A percentile compares a stretch with the other conserved stretches of the same genome.
Conservation (phyloP, 2,329 filamentous ascomycete genomes). For the Colletotrichum tabaci region DNA sequence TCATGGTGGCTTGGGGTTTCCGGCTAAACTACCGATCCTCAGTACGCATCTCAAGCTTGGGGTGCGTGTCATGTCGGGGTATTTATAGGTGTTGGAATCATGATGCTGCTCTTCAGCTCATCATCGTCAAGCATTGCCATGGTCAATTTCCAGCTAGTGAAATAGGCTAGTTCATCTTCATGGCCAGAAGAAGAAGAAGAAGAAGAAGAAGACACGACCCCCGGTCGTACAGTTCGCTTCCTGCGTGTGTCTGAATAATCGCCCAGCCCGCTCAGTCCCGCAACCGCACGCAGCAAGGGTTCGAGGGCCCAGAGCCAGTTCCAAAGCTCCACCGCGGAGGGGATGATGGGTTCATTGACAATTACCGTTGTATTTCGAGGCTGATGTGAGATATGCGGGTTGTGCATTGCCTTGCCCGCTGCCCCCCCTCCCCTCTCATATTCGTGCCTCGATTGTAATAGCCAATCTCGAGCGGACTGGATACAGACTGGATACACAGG, state of each 20-base stretch:
- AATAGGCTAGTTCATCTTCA: not conserved
- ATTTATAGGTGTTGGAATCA: not conserved
- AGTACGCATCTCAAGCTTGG: not conserved
- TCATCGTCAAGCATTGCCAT: not conserved
- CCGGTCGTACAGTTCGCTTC: conserved; percentile 9
- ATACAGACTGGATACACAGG: no score
- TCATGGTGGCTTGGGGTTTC: conserved; percentile 22
- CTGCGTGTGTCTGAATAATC: conserved; percentile 38
- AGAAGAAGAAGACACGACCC: not conserved
- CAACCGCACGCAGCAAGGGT: not conserved
- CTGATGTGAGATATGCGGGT: not conserved
- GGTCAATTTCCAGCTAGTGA: not conserved
- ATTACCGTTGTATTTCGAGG: not conserved
- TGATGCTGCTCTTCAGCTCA: not conserved
- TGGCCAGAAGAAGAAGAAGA: not conserved
- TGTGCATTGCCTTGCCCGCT: not conserved
- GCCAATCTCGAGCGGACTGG: not conserved
- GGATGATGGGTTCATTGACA: not conserved
- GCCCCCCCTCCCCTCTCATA: not conserved
- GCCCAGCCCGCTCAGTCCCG: conserved; percentile 12
- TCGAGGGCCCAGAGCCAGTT: not conserved
- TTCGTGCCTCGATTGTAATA: not conserved
- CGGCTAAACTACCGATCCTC: not conserved
- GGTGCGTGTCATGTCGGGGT: not conserved
- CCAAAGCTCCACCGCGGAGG: not conserved